Evolutionary conservation across 805 yeast genomes (phyloP).

Genomic region (Lipomyces japonicus): DNA sequence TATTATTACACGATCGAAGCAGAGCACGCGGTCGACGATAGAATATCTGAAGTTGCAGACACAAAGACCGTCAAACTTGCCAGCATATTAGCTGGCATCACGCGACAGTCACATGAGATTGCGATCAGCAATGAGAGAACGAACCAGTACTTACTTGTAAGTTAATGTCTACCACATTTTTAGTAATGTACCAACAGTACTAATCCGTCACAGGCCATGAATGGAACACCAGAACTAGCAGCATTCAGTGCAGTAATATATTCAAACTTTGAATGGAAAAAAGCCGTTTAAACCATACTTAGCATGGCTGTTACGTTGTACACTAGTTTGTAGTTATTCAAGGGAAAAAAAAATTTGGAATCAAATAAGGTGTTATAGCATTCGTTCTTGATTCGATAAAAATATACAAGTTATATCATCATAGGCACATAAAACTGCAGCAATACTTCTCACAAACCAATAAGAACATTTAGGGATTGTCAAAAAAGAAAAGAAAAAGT

Average conservation of each 20-base stretch:
- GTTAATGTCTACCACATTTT: conserved; percentile 1
- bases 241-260: conserved; percentile 89
- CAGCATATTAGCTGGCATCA: conserved; percentile 61
- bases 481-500: too few relatives aligned
- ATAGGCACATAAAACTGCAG: too few relatives aligned
- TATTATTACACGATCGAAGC: conserved; percentile 12
- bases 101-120: conserved; percentile 59
- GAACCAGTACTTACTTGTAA: conserved; percentile 43
- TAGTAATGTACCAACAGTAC: too few relatives aligned
- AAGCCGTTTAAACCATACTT: background rate
- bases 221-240: conserved; percentile 60
- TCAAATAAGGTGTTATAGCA: too few relatives aligned
- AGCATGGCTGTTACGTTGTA: background rate
- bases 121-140: conserved; percentile 42
- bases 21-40: background rate
- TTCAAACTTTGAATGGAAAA: conserved; percentile 56
- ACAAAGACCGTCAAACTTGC: conserved; percentile 52
- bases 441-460: too few relatives aligned
- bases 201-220: conserved; percentile 43
- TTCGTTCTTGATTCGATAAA: too few relatives aligned
- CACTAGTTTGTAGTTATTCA: too few relatives aligned
- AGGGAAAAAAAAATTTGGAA: too few relatives aligned
- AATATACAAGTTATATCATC: too few relatives aligned
- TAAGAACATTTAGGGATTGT: too few relatives aligned
- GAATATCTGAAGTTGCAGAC: conserved; percentile 40